Evolutionary conservation across 2,329 filamentous ascomycete genomes (phyloP), one percentile per base, ranked within the genome.

Genomic region (Ophiocordyceps camponoti-floridani): DNA sequence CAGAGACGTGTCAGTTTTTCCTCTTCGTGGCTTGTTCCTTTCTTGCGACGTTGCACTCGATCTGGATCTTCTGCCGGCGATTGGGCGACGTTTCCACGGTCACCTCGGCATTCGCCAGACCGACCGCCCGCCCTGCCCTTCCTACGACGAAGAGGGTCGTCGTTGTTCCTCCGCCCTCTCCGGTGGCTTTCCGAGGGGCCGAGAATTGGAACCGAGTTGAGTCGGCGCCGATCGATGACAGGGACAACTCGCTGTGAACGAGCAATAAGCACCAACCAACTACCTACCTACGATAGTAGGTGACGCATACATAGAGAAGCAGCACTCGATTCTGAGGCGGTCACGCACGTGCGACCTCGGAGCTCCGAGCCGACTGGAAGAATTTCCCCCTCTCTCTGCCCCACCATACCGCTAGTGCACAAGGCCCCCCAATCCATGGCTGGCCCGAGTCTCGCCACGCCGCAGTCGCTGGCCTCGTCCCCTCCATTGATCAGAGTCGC

Each of bases 341-440:
- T 41, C 14, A 14, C 40, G 19, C 40, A 26, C 35, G 35, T n/a
- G 14, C 35, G 35, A 41, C 40, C 26, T 41, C 40, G 40, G 40
- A 41, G 40, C 19, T 41, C 13, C 40, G 40, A 41, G 19, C 35
- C 35, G 35, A 38, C n/a, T 5, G 14, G 14, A 37, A 6, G 11
- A 38, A n/a, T 38, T 46, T 48, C 16, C 48, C 51, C 42, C 47
- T 49, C 33, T 53, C 50, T 44, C 50, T 53, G 47, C 41, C 42
- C 40, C 43, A 16, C 45, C 14, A 18, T 12, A 30, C 28, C 28
- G 3, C 28, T 30, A 30, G 7, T 7, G 23, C 23, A 23, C 23
- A 23, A 3, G 23, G 3, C 23, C 23, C 23, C 23, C 23, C 23
- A 23, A 23, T 23, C 28, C 18, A 38, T 38, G 35, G 18, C 35